Evolutionary conservation across 83 land plant species (phyloP).

Genomic region (Picea abies): DNA sequence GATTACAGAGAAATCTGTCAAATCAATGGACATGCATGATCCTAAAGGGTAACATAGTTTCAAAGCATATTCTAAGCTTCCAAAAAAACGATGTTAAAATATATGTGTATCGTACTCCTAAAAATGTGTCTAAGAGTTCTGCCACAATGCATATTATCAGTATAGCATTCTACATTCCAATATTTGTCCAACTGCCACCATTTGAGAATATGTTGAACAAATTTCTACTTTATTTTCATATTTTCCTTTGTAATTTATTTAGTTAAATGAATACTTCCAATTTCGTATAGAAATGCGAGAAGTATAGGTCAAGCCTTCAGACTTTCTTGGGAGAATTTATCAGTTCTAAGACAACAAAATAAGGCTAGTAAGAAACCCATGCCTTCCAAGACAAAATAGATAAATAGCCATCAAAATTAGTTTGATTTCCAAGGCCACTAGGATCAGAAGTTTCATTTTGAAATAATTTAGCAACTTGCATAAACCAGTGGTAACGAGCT

Average conservation of each 20-base stretch:
- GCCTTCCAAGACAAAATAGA: constrained; percentile 88
- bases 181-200: background rate
- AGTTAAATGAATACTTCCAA: background rate
- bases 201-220: background rate
- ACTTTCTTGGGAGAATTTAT: too few species aligned
- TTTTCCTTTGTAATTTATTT: background rate
- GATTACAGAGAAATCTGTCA: too few species aligned
- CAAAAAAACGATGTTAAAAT: too few species aligned
- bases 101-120: too few species aligned
- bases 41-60: too few species aligned
- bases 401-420: constrained; percentile 92
- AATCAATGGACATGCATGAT: too few species aligned
- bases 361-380: too few species aligned
- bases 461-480: constrained; percentile 80
- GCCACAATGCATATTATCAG: background rate
- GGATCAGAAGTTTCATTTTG: constrained; percentile 31
- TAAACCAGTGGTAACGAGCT: constrained; percentile 93
- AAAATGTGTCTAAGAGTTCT: background rate
- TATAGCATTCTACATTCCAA: background rate
- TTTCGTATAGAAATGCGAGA: too few species aligned
- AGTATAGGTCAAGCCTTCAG: too few species aligned
- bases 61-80: too few species aligned
- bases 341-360: constrained; percentile 33
- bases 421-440: constrained; percentile 70
- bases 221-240: background rate